Evolutionary conservation across 192 early-diverging fungal species (phyloP).

Genomic region (Coemansia sp.): DNA sequence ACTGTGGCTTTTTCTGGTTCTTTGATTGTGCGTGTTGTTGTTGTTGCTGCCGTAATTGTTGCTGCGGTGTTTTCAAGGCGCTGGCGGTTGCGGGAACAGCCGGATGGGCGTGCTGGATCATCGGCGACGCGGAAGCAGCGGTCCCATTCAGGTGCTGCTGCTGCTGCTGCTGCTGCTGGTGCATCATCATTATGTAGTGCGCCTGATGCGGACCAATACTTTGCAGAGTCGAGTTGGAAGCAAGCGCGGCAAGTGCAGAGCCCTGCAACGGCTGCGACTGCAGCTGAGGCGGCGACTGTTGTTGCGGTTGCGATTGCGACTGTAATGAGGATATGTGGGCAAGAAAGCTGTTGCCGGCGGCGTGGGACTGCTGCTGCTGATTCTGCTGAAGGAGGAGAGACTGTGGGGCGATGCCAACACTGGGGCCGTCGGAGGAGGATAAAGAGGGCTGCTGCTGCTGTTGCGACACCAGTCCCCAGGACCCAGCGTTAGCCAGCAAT

Average conservation of each 20-base stretch:
- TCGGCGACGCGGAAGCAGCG: neutral
- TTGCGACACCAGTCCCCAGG: neutral
- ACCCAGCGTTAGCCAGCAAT: neutral
- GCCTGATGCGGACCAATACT: neutral
- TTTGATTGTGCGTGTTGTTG: neutral
- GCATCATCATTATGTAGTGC: constrained; percentile 16
- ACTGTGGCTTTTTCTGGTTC: neutral
- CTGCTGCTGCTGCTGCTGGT: constrained; percentile 8
- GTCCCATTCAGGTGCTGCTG: constrained; percentile 6
- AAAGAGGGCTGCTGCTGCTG: neutral
- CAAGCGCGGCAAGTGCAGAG: neutral
- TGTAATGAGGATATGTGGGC: neutral
- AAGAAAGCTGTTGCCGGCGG: neutral
- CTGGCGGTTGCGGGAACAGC: neutral
- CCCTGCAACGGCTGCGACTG: neutral
- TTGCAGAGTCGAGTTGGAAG: neutral
- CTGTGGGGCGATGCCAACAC: neutral
- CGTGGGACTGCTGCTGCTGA: constrained; percentile 8
- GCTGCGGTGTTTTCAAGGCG: neutral
- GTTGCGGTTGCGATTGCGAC: neutral
- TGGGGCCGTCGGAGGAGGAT: neutral
- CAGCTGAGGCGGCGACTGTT: neutral
- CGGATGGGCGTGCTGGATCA: neutral
- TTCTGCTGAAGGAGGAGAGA: neutral
- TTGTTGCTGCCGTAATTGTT: no score